These are phyloP conservation scores for Phytophthora brassicae DNA, from an alignment of 352 stramenopile species.

Conservation along the genomic window DNA sequence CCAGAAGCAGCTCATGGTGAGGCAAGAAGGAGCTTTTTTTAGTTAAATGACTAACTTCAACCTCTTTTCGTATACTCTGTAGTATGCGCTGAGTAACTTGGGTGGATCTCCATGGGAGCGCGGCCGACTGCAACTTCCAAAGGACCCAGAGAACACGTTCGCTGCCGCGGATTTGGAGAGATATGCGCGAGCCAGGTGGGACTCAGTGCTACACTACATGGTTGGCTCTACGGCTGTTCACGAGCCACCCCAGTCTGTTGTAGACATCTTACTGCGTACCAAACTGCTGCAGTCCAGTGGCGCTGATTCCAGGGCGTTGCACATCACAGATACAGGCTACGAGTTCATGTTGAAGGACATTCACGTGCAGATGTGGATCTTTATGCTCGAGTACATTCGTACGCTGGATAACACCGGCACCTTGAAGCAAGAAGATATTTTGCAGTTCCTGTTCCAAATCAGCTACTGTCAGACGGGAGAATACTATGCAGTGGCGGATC, in stretches of 20 bases:
- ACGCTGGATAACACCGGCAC: conserved; percentile 75
- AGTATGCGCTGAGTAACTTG: conserved; percentile 69
- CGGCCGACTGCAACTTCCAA: conserved; percentile 43
- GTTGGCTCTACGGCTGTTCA: conserved; percentile 68
- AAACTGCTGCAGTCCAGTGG: conserved; percentile 67
- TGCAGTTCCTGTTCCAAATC: conserved; percentile 91
- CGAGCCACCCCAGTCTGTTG: conserved; percentile 62
- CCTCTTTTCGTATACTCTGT: no score
- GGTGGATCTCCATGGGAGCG: conserved; percentile 77
- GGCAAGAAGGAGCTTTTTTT: neutral
- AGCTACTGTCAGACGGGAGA: conserved; percentile 87
- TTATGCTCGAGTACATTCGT: conserved; percentile 90
- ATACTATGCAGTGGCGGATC: conserved; percentile 76
- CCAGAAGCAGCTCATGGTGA: conserved; percentile 64
- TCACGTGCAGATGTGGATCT: conserved; percentile 92
- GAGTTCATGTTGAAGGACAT: conserved; percentile 93
- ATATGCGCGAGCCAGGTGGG: conserved; percentile 63
- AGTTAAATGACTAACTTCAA: neutral
- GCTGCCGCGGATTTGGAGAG: conserved; percentile 53
- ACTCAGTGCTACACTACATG: conserved; percentile 80
- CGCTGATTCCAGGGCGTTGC: conserved; percentile 58
- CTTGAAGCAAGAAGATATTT: conserved; percentile 82
- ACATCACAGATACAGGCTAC: conserved; percentile 89
- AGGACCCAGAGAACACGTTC: conserved; percentile 51
- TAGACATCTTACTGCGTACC: conserved; percentile 76